Evolutionary conservation across 805 yeast species (phyloP).

Genomic region (Martiniozyma abietophila): DNA sequence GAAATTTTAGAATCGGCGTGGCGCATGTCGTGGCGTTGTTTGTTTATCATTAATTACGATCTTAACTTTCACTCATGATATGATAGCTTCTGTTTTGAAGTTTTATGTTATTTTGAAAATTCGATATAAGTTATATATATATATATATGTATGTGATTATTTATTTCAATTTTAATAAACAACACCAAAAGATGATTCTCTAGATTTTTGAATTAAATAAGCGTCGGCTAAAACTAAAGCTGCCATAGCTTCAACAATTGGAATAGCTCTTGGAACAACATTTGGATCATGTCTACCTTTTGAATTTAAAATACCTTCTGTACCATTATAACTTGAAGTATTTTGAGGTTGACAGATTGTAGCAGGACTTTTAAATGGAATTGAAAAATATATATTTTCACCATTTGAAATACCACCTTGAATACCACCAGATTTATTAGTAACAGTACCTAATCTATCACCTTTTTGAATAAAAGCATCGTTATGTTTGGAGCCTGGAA

Average conservation of each 20-base stretch:
- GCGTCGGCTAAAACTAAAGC: slow-evolving; percentile 90
- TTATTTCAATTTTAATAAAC: slow-evolving; percentile 15
- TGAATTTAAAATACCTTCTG: slow-evolving; percentile 81
- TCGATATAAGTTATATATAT: background rate
- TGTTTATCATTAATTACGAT: too few relatives aligned
- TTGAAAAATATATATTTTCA: slow-evolving; percentile 86
- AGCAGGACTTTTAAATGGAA: slow-evolving; percentile 97
- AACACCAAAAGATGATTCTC: slow-evolving; percentile 46
- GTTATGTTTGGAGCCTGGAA: slow-evolving; percentile 92
- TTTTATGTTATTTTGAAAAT: too few relatives aligned
- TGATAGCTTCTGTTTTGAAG: too few relatives aligned
- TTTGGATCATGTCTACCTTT: slow-evolving; percentile 98
- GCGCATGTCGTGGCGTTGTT: too few relatives aligned
- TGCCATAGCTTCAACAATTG: slow-evolving; percentile 97
- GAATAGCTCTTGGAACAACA: slow-evolving; percentile 97
- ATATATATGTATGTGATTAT: background rate
- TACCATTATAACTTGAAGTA: slow-evolving; percentile 85
- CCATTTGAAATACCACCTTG: slow-evolving; percentile 99
- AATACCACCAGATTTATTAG: slow-evolving; percentile 93
- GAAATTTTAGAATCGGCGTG: too few relatives aligned
- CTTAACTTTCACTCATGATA: too few relatives aligned
- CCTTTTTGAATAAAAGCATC: slow-evolving; percentile 66
- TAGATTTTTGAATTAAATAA: slow-evolving; percentile 72
- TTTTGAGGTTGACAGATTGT: slow-evolving; percentile 90
- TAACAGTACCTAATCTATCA: slow-evolving; percentile 67